Evolutionary conservation across 2,329 filamentous ascomycete genomes (phyloP).

Genomic region (Penicillium janthinellum): DNA sequence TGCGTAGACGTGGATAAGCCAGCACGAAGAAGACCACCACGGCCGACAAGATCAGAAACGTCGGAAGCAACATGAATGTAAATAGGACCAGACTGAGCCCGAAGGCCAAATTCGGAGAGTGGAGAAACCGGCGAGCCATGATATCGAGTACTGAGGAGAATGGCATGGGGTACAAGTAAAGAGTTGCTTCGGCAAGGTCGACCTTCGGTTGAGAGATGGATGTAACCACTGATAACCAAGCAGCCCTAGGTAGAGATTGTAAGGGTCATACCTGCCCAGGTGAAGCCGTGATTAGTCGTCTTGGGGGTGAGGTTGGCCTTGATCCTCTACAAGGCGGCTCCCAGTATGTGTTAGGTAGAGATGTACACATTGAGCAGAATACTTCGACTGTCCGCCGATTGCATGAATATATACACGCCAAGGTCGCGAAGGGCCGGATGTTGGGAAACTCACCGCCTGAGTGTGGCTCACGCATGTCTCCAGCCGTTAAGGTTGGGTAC

Average conservation of each 20-base stretch:
- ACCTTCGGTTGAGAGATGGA: too few species aligned
- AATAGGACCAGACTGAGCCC: conserved; percentile 38
- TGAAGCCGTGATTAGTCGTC: too few species aligned
- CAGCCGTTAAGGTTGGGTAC: background rate
- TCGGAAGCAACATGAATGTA: conserved; percentile 39
- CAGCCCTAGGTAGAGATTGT: too few species aligned
- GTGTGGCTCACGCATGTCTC: background rate
- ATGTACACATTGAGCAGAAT: too few species aligned
- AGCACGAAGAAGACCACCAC: conserved; percentile 36
- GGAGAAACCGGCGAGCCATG: conserved; percentile 34
- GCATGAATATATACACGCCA: background rate
- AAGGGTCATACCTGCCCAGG: too few species aligned
- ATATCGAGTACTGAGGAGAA: conserved; percentile 25
- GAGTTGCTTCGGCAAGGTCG: too few species aligned
- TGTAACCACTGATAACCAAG: too few species aligned
- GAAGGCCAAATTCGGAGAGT: conserved; percentile 30
- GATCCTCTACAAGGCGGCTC: too few species aligned
- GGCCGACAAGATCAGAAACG: conserved; percentile 34
- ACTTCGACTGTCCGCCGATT: background rate
- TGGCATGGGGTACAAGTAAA: background rate
- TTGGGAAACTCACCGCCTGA: background rate
- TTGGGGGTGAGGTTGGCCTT: too few species aligned
- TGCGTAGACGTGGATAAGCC: conserved; percentile 32
- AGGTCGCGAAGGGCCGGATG: background rate
- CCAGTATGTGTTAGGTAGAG: too few species aligned